phyloP scores from a whole-genome alignment of 805 yeast species.

The Spathaspora arborariae region DNA sequence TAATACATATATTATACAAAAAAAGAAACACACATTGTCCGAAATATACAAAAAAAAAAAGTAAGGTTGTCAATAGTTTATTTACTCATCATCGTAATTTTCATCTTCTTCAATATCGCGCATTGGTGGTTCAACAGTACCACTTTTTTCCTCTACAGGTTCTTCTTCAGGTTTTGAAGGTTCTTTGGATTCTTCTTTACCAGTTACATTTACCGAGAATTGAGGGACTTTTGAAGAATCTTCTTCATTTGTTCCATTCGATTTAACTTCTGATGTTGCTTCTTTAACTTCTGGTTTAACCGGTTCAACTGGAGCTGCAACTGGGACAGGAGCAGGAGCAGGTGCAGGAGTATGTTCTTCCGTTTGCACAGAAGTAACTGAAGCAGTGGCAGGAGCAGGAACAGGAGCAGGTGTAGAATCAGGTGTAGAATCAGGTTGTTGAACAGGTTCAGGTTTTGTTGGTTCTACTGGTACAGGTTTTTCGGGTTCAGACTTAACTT shows the following conservation, averaged over 20 bases:
- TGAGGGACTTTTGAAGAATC: constrained; percentile 11
- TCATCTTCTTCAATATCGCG: constrained; percentile 45
- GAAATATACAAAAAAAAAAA: neutral
- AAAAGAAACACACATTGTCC: neutral
- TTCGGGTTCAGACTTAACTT: constrained; percentile 4
- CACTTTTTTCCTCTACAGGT: constrained; percentile 16
- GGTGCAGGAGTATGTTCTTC: constrained; percentile 1
- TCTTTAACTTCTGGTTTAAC: neutral
- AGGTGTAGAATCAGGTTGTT: constrained; percentile 2
- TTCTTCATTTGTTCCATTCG: neutral
- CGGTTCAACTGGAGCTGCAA: too few relatives aligned
- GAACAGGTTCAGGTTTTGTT: constrained; percentile 3
- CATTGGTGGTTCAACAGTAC: constrained; percentile 41
- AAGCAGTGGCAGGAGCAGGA: constrained; percentile 2
- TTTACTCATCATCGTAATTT: constrained; percentile 39
- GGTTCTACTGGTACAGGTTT: neutral
- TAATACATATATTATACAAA: constrained; percentile 4
- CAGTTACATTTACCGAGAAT: constrained; percentile 18
- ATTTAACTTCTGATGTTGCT: neutral
- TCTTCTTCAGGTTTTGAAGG: neutral
- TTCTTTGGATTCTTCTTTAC: constrained; percentile 4
- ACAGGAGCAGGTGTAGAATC: constrained; percentile 5
- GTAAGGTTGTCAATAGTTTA: neutral
- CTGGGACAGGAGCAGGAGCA: too few relatives aligned
- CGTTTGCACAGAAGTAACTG: constrained; percentile 5